Percentiles rank a stretch among this genome's conserved stretches.
Conservation (phyloP, 257 asterid species). For the Solanum arcanum region DNA sequence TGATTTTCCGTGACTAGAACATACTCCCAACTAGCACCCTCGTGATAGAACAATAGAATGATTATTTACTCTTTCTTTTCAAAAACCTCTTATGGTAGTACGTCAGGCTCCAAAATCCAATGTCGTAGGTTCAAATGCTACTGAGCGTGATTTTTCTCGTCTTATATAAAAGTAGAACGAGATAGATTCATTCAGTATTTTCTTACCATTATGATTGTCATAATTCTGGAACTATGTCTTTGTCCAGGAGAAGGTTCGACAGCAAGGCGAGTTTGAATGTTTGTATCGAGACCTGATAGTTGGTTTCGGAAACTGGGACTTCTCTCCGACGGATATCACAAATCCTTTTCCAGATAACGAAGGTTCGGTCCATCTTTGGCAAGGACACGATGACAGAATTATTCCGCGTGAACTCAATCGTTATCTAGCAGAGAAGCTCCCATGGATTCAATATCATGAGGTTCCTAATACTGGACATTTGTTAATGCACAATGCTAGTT, state of each 20-base stretch:
- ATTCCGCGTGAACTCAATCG: conserved; percentile 36
- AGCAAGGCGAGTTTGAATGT: conserved; percentile 59
- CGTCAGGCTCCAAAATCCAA: background rate
- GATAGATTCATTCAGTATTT: background rate
- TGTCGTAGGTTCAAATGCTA: background rate
- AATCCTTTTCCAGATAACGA: conserved; percentile 57
- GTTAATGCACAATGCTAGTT: conserved; percentile 23
- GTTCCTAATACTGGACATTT: conserved; percentile 63
- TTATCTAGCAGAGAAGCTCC: conserved; percentile 36
- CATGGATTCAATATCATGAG: conserved; percentile 72
- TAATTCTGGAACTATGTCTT: background rate
- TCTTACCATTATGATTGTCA: too few species aligned
- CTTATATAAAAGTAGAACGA: background rate
- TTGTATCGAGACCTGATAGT: conserved; percentile 43
- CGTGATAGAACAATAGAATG: background rate
- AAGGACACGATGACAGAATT: conserved; percentile 47
- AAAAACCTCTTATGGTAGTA: background rate
- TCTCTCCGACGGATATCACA: conserved; percentile 40
- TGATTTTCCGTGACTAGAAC: background rate
- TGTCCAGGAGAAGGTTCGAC: conserved; percentile 42
- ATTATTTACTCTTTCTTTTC: background rate
- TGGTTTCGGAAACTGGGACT: conserved; percentile 50
- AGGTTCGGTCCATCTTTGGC: conserved; percentile 76
- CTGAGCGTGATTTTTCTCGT: background rate
- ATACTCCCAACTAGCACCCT: background rate